Percentiles rank a stretch among this genome's conserved stretches.
phyloP scores from a whole-genome alignment of 73 alveolate genomes.

The Paramecium pentaurelia region DNA sequence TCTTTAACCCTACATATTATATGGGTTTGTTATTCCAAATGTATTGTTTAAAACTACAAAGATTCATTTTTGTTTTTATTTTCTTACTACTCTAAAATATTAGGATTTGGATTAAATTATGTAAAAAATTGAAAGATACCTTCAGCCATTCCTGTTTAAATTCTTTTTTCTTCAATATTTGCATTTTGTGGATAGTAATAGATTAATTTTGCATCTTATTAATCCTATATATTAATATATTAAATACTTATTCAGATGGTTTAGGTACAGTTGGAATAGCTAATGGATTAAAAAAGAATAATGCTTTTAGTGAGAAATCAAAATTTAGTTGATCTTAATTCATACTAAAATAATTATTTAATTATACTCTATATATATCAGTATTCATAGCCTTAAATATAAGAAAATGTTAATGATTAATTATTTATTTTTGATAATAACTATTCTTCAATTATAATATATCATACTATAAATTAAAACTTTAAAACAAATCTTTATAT shows the following conservation, averaged over 20 bases:
- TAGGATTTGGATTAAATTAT: neutral
- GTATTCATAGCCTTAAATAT: neutral
- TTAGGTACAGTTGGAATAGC: neutral
- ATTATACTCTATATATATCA: neutral
- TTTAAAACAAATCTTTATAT: neutral
- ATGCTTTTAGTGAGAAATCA: neutral
- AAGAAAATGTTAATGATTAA: neutral
- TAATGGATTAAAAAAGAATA: conserved; percentile 7
- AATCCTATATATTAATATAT: neutral
- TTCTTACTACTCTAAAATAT: neutral
- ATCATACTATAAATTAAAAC: neutral
- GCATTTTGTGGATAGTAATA: neutral
- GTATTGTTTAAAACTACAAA: neutral
- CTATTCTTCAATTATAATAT: neutral
- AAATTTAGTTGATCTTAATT: neutral
- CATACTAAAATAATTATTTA: neutral
- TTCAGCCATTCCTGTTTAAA: conserved; percentile 48
- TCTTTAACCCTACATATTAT: neutral
- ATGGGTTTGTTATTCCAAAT: conserved; percentile 6
- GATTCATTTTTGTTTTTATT: neutral
- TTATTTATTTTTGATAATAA: too few relatives aligned
- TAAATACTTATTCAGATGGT: conserved; percentile 32
- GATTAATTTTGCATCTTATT: conserved; percentile 20
- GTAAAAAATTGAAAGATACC: conserved; percentile 16
- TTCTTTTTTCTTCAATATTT: conserved; percentile 8